These are phyloP conservation scores for Pochonia chlamydosporia DNA, from an alignment of 2,329 filamentous ascomycete genomes.

Conservation along the genomic window DNA sequence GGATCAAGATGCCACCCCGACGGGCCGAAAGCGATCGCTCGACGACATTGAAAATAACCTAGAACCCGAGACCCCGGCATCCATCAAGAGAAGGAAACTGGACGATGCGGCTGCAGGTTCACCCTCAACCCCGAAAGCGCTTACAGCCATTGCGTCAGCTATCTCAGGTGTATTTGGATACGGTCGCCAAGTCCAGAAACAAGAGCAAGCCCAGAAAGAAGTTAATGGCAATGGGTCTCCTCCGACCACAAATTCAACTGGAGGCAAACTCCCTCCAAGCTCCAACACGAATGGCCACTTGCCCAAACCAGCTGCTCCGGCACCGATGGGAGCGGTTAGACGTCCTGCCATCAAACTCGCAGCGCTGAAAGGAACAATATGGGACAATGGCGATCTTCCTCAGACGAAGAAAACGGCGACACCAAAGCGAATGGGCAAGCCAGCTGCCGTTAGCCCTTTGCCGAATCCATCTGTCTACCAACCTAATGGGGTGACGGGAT, in stretches of 20 bases:
- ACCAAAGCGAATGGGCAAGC: conserved; percentile 8
- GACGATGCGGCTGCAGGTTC: conserved; percentile 19
- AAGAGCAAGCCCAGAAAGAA: conserved; percentile 8
- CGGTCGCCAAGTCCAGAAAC: conserved; percentile 12
- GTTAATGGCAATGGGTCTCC: conserved; percentile 6
- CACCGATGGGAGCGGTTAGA: conserved; percentile 8
- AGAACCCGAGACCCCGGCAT: conserved; percentile 18
- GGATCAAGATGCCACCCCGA: conserved; percentile 18
- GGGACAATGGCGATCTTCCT: conserved; percentile 25
- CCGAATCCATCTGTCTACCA: background rate
- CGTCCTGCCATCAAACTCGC: conserved; percentile 29
- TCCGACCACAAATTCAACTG: background rate
- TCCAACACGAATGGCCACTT: conserved; percentile 1
- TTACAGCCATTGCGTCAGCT: conserved; percentile 25
- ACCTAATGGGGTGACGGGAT: background rate
- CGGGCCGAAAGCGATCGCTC: conserved; percentile 10
- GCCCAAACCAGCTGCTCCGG: conserved; percentile 6
- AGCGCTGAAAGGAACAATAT: conserved; percentile 31
- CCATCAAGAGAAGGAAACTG: conserved; percentile 26
- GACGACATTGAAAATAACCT: conserved; percentile 16
- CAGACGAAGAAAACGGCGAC: conserved; percentile 12
- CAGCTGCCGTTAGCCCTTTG: background rate
- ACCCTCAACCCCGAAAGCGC: conserved; percentile 22
- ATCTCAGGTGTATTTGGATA: conserved; percentile 22
- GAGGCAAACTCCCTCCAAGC: background rate